A percentile compares a stretch with the other conserved stretches of the same genome.
Conservation (phyloP, 2,329 filamentous ascomycete genomes). For the Venturiaceae sp. region DNA sequence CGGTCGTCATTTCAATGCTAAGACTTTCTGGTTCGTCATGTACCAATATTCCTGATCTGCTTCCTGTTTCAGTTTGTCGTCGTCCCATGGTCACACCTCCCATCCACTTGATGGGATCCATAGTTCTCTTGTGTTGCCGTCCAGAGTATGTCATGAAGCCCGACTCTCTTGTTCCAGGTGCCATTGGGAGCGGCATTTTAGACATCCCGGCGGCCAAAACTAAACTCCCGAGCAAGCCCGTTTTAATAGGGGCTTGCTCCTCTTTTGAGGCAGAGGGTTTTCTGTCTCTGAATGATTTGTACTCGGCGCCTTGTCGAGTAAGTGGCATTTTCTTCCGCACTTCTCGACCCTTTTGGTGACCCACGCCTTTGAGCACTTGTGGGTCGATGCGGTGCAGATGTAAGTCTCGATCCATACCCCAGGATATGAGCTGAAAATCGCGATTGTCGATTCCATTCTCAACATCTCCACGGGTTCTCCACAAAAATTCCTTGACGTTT, state of each 20-base stretch:
- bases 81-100: conserved; percentile 52
- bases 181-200: conserved; percentile 12
- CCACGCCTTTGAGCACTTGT: conserved; percentile 56
- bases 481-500: conserved; percentile 83
- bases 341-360: conserved; percentile 59
- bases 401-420: conserved; percentile 79
- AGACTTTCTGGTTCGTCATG: conserved; percentile 36
- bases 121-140: conserved; percentile 37
- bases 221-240: conserved; percentile 8
- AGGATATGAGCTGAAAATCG: conserved; percentile 88
- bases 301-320: conserved; percentile 74
- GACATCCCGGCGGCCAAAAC: conserved; percentile 14
- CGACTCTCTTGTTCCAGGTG: conserved; percentile 20
- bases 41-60: conserved; percentile 8
- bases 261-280: neutral
- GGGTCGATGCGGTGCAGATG: conserved; percentile 66
- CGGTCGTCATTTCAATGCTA: conserved; percentile 51
- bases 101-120: conserved; percentile 55
- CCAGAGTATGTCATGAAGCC: conserved; percentile 39
- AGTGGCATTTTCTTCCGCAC: conserved; percentile 57
- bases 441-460: conserved; percentile 66
- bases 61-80: conserved; percentile 17
- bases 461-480: conserved; percentile 63
- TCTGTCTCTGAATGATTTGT: conserved; percentile 70
- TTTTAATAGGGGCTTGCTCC: neutral